Base-by-base conservation (phyloP, 768 basidiomycete genomes). In the Mycena olivaceomarginata region DNA sequence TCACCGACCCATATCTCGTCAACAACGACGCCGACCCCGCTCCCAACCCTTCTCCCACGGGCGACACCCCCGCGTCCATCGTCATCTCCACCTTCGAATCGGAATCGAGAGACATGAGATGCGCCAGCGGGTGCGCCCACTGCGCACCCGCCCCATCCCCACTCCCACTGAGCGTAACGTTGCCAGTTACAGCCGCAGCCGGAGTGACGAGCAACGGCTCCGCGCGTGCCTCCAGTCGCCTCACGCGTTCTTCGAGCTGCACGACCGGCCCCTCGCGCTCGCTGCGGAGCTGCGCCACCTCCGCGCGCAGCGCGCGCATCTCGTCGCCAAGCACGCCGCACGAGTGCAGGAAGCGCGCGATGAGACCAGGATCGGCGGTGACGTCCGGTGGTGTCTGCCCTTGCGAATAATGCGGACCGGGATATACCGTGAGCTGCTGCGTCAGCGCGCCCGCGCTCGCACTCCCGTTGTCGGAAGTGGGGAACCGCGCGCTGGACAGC, bases 241-340 rank as follows among this genome's bases (percentile, higher is more conserved):
- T 46, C 51, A 65, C 63, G 53, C 71, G 71, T 53, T 15, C 70
- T 25, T 72, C 53, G 2, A 70, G 68, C 16, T 43, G 15, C 15
- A 11, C 3, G 7, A 16, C 31, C 1, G 65, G 45, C n/a, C 15
- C 15, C 11, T 37, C 53, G 45, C 60, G 59, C 41, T 53, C 67
- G 22, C 39, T 10, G 40, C 74, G 74, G 3, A 75, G 62, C 67
- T 53, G n/a, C 12, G 60, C 74, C 16, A 75, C 74, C 60, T 75
- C 74, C 2, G 39, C 31, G 13, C 74, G 74, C 46, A 75, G 67
- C 1, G 74, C 46, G 0, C 67, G 74, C 74, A 75, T 45, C 45
- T 75, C 74, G 6, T 68, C 74, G 5, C 74, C 74, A 5, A 75
- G 74, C 16, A 16, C 15, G 22, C 18, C 74, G 41, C 73, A 74